Base-by-base conservation (phyloP, 2,329 filamentous ascomycete genomes). In the Hypoxylon rubiginosum region DNA sequence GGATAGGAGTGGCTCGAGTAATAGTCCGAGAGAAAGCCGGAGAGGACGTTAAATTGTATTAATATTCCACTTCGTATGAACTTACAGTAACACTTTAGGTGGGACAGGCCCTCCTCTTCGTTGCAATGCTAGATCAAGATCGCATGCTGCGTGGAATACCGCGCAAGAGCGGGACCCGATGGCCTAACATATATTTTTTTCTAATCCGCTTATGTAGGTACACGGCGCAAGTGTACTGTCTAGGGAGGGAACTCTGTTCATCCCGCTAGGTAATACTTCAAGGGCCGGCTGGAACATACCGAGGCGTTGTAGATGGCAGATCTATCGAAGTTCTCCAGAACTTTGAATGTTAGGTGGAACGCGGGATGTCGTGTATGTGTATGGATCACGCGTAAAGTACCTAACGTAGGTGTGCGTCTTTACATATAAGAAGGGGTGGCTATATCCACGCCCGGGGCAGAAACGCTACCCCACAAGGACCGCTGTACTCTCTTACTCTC, bases 61-160 rank as follows among this genome's bases (percentile, higher is more conserved):
- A n/a, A 26, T 51, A 39, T 4, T 26, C 48, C 36, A 48, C 49
- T 36, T 57, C 49, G 19, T 45, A 26, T 34, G 46, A 48, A 21
- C 15, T 48, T 52, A 59, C 28, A 41, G 52, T 56, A 55, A 17
- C 59, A 52, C 36, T 41, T 57, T 21, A 34, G 46, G 59, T 67
- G 59, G 59, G 51, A 64, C 51, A n/a, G 11, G 19, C 53, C 32
- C 51, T 51, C 9, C 13, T 63, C 56, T 11, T 58, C 53, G 55
- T 66, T 61, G 39, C 56, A 59, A 66, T 57, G 63, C 63, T 54
- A 69, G 62, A 69, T 69, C 63, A 66, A 66, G 66, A 69, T 69
- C 59, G 60, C 58, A 69, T 64, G 52, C 55, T 56, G 59, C 66
- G 48, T 53, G 50, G 39, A 66, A 66, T 66, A 66, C 63, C 50